These are phyloP conservation scores for Aspergillus arachidicola DNA, from an alignment of 2,329 filamentous ascomycete species.

Conservation along the genomic window DNA sequence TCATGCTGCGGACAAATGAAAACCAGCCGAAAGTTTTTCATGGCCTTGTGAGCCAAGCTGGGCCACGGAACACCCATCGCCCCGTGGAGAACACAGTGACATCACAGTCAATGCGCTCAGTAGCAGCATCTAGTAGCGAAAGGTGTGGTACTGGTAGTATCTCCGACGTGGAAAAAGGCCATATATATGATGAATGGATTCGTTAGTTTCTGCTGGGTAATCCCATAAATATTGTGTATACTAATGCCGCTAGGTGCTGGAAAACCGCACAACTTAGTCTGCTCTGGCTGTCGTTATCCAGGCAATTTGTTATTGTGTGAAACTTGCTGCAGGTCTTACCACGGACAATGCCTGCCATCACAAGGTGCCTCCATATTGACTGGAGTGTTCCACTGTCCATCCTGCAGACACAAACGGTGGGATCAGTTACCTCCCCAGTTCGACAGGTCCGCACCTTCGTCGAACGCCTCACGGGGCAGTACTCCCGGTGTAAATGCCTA, in stretches of 20 bases:
- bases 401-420: constrained; percentile 28
- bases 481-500: constrained; percentile 10
- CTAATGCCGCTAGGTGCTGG: constrained; percentile 28
- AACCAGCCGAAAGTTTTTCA: background rate
- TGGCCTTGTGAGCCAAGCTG: background rate
- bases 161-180: constrained; percentile 22
- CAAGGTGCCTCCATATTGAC: background rate
- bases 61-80: background rate
- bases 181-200: constrained; percentile 34
- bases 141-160: constrained; percentile 2
- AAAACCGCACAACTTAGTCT: constrained; percentile 34
- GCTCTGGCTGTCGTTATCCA: constrained; percentile 30
- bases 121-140: background rate
- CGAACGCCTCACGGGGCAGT: constrained; percentile 15
- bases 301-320: constrained; percentile 29
- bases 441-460: constrained; percentile 3
- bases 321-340: constrained; percentile 37
- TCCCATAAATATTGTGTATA: background rate
- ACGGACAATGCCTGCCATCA: constrained; percentile 25
- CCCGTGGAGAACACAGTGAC: background rate
- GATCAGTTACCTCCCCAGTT: constrained; percentile 23
- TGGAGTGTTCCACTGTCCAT: constrained; percentile 28
- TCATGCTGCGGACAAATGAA: background rate
- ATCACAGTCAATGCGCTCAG: background rate
- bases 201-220: constrained; percentile 17